Base-by-base conservation (phyloP, 2,329 filamentous ascomycete genomes). In the Emydomyces testavorans region DNA sequence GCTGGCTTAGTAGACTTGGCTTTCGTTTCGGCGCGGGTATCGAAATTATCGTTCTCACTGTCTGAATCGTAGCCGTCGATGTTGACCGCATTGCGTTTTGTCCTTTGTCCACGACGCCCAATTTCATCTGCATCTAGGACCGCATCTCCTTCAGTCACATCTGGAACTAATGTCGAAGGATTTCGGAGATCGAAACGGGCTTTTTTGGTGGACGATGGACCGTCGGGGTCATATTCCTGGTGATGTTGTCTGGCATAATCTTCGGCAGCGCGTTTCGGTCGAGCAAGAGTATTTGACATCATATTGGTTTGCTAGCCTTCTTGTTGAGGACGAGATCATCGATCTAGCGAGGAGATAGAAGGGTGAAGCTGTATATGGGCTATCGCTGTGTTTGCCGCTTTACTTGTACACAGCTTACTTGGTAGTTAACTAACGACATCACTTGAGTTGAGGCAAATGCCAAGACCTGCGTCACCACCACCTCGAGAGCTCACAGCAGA, bases 1-100 rank as follows among this genome's bases (percentile, higher is more conserved):
- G 70, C 43, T 41, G 62, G 56, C 23, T 55, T 56, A 35, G 57
- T 56, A 15, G 54, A 53, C 54, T 74, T 69, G 3, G 68, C 67
- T 53, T 77, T 76, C 48, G 75, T 75, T 50, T 81, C 79, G 4
- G 84, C 83, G 44, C 85, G 78, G 26, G 76, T 77, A 56, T 92
- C 78, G 64, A 94, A 93, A 37, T 85, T 88, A 61, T 96, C 92
- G 54, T 93, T 90, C 45, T 90, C 94, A 49, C 76, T 80, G 66
- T 98, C 92, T 7, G 84, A 92, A 57, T 96, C 90, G 68, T 96
- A 98, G 43, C 92, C 92, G 60, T 96, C 92, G 34, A 98, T 80
- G 60, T 96, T 95, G 48, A 98, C 85, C 0, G 90, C 92, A 56
- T 90, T 90, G 53, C 92, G 85, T 65, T 94, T 94, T 0, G 87